phyloP scores from a whole-genome alignment of 495 filamentous ascomycete genomes.

The Penicillium robsamsonii region DNA sequence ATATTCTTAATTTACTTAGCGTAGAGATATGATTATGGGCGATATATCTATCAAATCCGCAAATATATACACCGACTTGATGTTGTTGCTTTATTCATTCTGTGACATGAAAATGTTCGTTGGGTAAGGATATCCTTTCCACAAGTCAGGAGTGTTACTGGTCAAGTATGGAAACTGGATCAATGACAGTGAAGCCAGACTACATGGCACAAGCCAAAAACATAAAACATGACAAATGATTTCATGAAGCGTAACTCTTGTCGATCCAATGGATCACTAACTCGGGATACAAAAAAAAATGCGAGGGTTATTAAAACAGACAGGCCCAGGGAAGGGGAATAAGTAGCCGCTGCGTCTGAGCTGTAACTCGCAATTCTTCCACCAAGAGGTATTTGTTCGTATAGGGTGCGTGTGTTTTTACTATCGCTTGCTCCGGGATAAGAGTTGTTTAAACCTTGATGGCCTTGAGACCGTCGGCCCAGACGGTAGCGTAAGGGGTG shows the following conservation, averaged over 20 bases:
- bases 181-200: background rate
- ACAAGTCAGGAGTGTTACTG: too few species aligned
- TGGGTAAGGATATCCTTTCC: too few species aligned
- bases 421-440: slow-evolving; percentile 11
- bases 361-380: slow-evolving; percentile 22
- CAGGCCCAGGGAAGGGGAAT: slow-evolving; percentile 17
- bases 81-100: background rate
- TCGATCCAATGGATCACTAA: slow-evolving; percentile 31
- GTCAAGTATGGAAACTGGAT: background rate
- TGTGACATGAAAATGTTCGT: background rate
- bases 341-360: slow-evolving; percentile 17
- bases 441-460: slow-evolving; percentile 78
- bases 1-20: slow-evolving; percentile 8
- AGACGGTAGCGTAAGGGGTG: slow-evolving; percentile 85
- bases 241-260: slow-evolving; percentile 49
- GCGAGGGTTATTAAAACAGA: slow-evolving; percentile 24
- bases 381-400: slow-evolving; percentile 28
- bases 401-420: slow-evolving; percentile 31
- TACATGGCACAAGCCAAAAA: slow-evolving; percentile 5
- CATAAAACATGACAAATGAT: slow-evolving; percentile 33
- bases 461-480: slow-evolving; percentile 91
- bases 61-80: background rate
- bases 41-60: background rate
- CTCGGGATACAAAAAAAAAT: slow-evolving; percentile 33
- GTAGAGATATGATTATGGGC: background rate